Base-by-base conservation (phyloP, 179 eudicot species). In the Carnegiea gigantea region DNA sequence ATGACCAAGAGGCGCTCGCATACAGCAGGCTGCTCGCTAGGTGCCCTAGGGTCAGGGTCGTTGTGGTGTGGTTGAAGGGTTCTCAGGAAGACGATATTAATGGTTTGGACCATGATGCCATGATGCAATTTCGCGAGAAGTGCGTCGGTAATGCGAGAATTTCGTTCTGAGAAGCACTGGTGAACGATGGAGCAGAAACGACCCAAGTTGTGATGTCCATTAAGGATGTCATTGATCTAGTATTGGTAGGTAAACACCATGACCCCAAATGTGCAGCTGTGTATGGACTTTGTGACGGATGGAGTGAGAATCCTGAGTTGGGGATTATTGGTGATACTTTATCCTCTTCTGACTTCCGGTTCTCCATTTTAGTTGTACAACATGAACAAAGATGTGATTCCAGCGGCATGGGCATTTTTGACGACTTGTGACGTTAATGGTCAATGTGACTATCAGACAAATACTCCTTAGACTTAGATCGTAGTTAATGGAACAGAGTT, bases 1-100 rank as follows among this genome's bases (percentile, higher is more conserved):
- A 93, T 78, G 97, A 93, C 17, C 89, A 91, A 5, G 95, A 93
- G 82, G 97, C 98, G 0, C 78, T 94, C 26, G 85, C 90, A 0
- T 90, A 87, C 9, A 89, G 90, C 1, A 54, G 81, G 80, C 64
- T 88, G 9, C 87, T 92, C 72, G 89, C 88, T 0, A 86, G 70
- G 0, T 87, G 87, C 75, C 88, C 90, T 3, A 81, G 71, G 2
- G 80, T 81, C 0, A 70, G 38, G 15, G 80, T 94, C 2, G 82
- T 83, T 0, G 92, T 91, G 6, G 53, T 88, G 4, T 75, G 79
- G 77, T n/a, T 86, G 20, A 85, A 83, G 30, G 28, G 83, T 0
- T 80, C 78, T 4, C 12, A 40, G 17, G 11, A 54, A 0, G 72
- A 65, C 11, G 59, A 75, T 9, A 23, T 79, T 9, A 82, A 43